Conservation (phyloP, 2,329 filamentous ascomycete genomes). For the Cucurbitaria berberidis region DNA sequence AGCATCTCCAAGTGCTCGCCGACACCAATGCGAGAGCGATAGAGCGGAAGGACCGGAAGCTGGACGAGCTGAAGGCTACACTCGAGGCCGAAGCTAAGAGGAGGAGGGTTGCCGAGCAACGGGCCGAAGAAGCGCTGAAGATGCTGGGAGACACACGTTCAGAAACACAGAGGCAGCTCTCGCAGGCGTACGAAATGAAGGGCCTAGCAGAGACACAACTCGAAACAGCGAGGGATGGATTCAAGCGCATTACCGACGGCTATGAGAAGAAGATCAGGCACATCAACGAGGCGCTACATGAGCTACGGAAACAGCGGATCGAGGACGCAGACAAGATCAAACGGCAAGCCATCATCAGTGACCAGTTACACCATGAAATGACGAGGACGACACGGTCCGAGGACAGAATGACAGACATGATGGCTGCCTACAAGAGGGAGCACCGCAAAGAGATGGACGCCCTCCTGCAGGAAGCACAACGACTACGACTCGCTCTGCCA, state of each 20-base stretch:
- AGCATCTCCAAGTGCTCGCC: slow-evolving; percentile 71
- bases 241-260: slow-evolving; percentile 68
- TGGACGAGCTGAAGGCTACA: slow-evolving; percentile 69
- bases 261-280: slow-evolving; percentile 53
- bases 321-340: slow-evolving; percentile 45
- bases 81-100: slow-evolving; percentile 70
- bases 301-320: slow-evolving; percentile 35
- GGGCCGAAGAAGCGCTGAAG: slow-evolving; percentile 67
- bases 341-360: slow-evolving; percentile 70
- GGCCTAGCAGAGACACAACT: slow-evolving; percentile 66
- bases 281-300: slow-evolving; percentile 57
- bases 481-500: slow-evolving; percentile 61
- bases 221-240: slow-evolving; percentile 71
- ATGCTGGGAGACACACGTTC: slow-evolving; percentile 67
- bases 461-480: slow-evolving; percentile 64
- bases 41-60: slow-evolving; percentile 74
- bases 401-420: slow-evolving; percentile 64
- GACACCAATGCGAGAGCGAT: slow-evolving; percentile 74
- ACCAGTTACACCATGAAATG: slow-evolving; percentile 75
- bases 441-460: slow-evolving; percentile 66
- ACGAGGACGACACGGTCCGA: slow-evolving; percentile 67
- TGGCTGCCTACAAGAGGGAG: slow-evolving; percentile 68
- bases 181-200: slow-evolving; percentile 58
- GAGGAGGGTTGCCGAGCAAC: slow-evolving; percentile 63
- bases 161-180: slow-evolving; percentile 67